Base-by-base conservation (phyloP, 768 basidiomycete genomes). In the Lyophyllum shimeji region DNA sequence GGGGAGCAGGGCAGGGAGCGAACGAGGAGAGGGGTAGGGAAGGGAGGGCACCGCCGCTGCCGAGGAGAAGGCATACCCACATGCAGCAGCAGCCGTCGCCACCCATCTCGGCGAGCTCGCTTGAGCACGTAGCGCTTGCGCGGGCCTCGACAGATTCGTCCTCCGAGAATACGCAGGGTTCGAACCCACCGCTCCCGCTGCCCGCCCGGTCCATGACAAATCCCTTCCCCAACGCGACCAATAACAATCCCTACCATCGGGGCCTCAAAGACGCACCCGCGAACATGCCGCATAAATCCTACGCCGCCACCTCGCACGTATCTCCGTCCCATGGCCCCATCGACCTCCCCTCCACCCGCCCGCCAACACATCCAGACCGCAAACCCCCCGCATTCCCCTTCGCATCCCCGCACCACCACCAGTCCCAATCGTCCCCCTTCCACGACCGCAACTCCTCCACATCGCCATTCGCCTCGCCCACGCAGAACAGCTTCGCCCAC, bases 351-450 rank as follows among this genome's bases (percentile, higher is more conserved):
- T 63, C 74, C 33, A 50, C 48, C 17, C 37, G 43, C 0, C 77
- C 84, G 0, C 85, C 85, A 0, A 80, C 66, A 6, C 85, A 87
- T 61, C 85, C 85, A 0, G 79, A 80, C 58, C 78, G 81, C 18
- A 81, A 80, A 52, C 63, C 63, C 15, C 9, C 29, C 9, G 29
- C 29, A 4, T 29, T 29, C 29, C 47, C 57, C 61, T 21, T 42
- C 29, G n/a, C 31, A 21, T 42, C 34, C 39, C 8, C 18, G 9
- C 52, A 18, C 27, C 9, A 29, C 29, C 29, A 29, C n/a, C n/a
- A 29, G 29, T 4, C 29, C n/a, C n/a, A n/a, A n/a, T n/a, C n/a
- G n/a, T 29, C 29, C 9, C 29, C 29, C 5, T 40, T 50, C 27
- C 46, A 37, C 12, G 23, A 34, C 43, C 40, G 56, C 29, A n/a